phyloP scores from a whole-genome alignment of 176 grass and related monocot species.

The Oryza australiensis region DNA sequence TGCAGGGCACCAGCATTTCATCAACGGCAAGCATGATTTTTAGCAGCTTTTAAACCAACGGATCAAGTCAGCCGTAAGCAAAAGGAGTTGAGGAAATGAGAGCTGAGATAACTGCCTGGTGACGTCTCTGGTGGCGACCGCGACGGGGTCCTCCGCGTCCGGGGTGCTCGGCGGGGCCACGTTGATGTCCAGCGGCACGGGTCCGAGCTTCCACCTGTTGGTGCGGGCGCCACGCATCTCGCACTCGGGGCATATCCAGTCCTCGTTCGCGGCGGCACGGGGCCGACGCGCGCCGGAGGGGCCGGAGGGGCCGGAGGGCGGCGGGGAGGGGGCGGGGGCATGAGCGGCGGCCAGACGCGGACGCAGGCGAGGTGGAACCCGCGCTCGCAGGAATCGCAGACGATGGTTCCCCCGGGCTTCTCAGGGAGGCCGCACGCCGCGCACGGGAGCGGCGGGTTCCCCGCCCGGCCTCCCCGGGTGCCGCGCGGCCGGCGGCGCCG shows the following conservation, averaged over 20 bases:
- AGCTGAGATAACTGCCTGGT: slow-evolving; percentile 54
- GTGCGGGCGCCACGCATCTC: slow-evolving; percentile 60
- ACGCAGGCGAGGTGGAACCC: slow-evolving; percentile 80
- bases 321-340: slow-evolving; percentile 18
- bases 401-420: slow-evolving; percentile 45
- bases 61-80: slow-evolving; percentile 10
- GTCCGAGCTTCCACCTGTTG: slow-evolving; percentile 66
- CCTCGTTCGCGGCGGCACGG: slow-evolving; percentile 45
- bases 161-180: slow-evolving; percentile 42
- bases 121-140: slow-evolving; percentile 8
- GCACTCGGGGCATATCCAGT: slow-evolving; percentile 86
- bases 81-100: not conserved
- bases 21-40: not conserved
- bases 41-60: not conserved
- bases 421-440: slow-evolving; percentile 57
- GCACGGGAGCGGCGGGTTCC: slow-evolving; percentile 37
- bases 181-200: slow-evolving; percentile 79
- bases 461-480: slow-evolving; percentile 66
- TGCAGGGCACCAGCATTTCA: not conserved
- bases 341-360: slow-evolving; percentile 49
- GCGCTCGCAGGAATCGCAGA: slow-evolving; percentile 90
- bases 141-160: slow-evolving; percentile 42
- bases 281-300: slow-evolving; percentile 49
- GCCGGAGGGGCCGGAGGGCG: not conserved
- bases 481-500: slow-evolving; percentile 36